Base-by-base conservation (phyloP, 192 early-diverging fungal species). In the Geranomyces michiganensis region DNA sequence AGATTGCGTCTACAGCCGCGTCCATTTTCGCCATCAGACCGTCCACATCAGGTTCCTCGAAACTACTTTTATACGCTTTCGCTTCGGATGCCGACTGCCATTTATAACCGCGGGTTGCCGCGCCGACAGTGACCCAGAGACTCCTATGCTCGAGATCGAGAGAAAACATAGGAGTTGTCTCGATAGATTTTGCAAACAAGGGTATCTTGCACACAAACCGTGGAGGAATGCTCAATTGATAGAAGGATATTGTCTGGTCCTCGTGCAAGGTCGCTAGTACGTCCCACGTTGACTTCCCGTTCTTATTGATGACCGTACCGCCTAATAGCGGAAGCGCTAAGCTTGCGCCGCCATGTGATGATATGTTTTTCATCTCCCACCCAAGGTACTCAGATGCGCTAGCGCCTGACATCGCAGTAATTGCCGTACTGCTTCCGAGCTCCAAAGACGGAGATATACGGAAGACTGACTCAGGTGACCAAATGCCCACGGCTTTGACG, bases 361-460 rank as follows among this genome's bases (percentile, higher is more conserved):
- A 60, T 8, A 58, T 17, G 21, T 33, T 64, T 45, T 48, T 60
- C 22, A 72, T 64, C 8, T 72, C 70, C 60, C 61, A 72, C 8
- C 70, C 70, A 30, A 72, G 33, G n/a, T 32, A 55, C 29, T 72
- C 70, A 4, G 70, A 64, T 24, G 61, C 64, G 32, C 64, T 61
- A 8, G 70, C 45, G 1, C 8, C 32, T 9, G 45, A 13, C 4
- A 68, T 12, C 48, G 21, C 45, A 15, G 41, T 46, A 19, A 65
- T 65, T 47, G n/a, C 4, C 12, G 1, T 0, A 26, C 51, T 17
- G 51, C n/a, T 26, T 53, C 51, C 51, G 17, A 53, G 19, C 51
- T 53, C 51, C 15, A 53, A 53, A 26, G 51, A 53, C 51, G 51
- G 15, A 7, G 51, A 53, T 6, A 53, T 53, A 17, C 24, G 24